Conservation (phyloP, 306 rosid genomes). For the Cyamopsis tetragonoloba region DNA sequence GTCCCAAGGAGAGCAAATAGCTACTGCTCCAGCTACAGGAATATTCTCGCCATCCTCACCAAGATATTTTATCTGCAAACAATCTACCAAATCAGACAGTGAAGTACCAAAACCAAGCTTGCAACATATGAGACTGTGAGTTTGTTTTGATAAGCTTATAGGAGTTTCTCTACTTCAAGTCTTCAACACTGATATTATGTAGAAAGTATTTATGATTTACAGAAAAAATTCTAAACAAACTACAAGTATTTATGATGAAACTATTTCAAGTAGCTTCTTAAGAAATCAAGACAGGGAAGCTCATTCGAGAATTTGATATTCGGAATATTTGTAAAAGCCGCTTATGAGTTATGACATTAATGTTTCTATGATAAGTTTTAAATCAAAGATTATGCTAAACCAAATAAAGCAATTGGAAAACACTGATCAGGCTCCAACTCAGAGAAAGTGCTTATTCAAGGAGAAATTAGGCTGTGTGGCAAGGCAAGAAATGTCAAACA, state of each 20-base stretch:
- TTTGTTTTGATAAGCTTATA: too few species aligned
- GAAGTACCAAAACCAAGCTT: background rate
- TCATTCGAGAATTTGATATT: too few species aligned
- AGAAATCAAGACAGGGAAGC: too few species aligned
- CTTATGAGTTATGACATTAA: too few species aligned
- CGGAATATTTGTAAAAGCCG: too few species aligned
- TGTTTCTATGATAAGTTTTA: background rate
- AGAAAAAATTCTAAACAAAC: too few species aligned
- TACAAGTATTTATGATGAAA: too few species aligned
- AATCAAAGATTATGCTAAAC: background rate
- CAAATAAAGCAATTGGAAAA: background rate
- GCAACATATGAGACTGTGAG: background rate
- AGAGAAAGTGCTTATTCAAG: background rate
- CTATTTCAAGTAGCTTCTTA: too few species aligned
- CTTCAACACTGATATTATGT: too few species aligned
- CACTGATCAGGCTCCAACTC: background rate
- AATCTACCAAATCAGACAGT: slow-evolving; percentile 25
- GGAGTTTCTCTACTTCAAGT: too few species aligned
- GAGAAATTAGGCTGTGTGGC: background rate
- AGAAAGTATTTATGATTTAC: too few species aligned
- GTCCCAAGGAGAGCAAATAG: slow-evolving; percentile 92
- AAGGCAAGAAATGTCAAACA: slow-evolving; percentile 12
- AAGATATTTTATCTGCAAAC: slow-evolving; percentile 77
- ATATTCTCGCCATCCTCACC: slow-evolving; percentile 87
- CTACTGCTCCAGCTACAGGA: slow-evolving; percentile 91